Evolutionary conservation across 805 yeast species (phyloP).

Genomic region (Saccharomycopsis oosterbeekiorum): DNA sequence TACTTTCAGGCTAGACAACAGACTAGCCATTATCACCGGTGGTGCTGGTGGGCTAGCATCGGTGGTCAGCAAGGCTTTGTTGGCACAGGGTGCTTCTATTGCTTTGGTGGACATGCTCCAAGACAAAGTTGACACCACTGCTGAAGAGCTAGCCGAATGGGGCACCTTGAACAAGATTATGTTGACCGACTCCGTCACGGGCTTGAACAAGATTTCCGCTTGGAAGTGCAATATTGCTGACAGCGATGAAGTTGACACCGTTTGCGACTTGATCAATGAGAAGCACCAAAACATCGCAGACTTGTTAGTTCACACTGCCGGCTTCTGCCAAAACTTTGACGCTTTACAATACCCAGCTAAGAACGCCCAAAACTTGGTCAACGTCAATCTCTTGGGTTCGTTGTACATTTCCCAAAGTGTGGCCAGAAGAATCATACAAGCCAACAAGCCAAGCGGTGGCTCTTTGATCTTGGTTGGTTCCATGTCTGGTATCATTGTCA

Average conservation of each 20-base stretch:
- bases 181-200: conserved; percentile 21
- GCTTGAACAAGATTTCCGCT: conserved; percentile 33
- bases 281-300: conserved; percentile 47
- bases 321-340: conserved; percentile 58
- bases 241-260: conserved; percentile 37
- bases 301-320: conserved; percentile 53
- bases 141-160: conserved; percentile 42
- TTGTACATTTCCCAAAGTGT: conserved; percentile 58
- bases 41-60: conserved; percentile 62
- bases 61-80: conserved; percentile 48
- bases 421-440: conserved; percentile 54
- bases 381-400: conserved; percentile 58
- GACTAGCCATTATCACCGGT: conserved; percentile 55
- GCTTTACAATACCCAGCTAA: conserved; percentile 60
- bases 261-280: conserved; percentile 41
- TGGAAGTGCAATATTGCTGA: conserved; percentile 60
- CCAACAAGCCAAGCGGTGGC: conserved; percentile 36
- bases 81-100: conserved; percentile 45
- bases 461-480: conserved; percentile 55
- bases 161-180: conserved; percentile 28
- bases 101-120: conserved; percentile 53
- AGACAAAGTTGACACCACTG: conserved; percentile 46
- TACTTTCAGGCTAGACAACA: conserved; percentile 49
- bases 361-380: conserved; percentile 54
- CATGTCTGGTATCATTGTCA: conserved; percentile 63